Conservation (phyloP, 441 rosid species). For the Croton laevigatus region DNA sequence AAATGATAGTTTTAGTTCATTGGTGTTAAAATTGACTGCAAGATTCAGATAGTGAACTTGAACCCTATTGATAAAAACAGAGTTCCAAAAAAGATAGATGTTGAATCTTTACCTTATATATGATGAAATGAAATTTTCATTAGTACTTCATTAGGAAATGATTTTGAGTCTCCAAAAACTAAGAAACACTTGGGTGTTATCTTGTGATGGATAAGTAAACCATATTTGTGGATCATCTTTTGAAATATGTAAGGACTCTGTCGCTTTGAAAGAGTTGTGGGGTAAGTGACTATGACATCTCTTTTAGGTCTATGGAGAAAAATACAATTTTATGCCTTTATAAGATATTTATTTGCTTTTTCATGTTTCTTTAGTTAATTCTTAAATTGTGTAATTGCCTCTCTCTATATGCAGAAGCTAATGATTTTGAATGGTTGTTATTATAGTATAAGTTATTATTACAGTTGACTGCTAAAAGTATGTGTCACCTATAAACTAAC, state of each 20-base stretch:
- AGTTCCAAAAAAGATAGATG: too few species aligned
- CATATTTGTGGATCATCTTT: neutral
- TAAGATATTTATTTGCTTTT: neutral
- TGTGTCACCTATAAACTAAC: neutral
- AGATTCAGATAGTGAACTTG: too few species aligned
- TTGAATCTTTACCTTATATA: too few species aligned
- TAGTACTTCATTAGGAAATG: neutral
- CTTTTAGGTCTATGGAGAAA: neutral
- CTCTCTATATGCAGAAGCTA: neutral
- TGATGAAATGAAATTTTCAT: neutral
- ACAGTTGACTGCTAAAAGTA: neutral
- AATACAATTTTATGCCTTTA: neutral
- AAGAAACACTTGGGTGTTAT: neutral
- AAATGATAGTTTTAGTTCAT: too few species aligned
- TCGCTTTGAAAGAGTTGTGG: neutral
- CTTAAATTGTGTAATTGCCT: neutral
- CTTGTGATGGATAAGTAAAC: neutral
- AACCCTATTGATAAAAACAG: too few species aligned
- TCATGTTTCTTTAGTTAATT: neutral
- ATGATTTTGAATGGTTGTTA: neutral
- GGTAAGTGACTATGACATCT: neutral
- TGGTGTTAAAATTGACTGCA: too few species aligned
- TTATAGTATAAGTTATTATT: neutral
- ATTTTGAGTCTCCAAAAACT: neutral
- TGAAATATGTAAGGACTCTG: neutral